Base-by-base conservation (phyloP, 2,329 filamentous ascomycete species). In the Curvularia sp. region DNA sequence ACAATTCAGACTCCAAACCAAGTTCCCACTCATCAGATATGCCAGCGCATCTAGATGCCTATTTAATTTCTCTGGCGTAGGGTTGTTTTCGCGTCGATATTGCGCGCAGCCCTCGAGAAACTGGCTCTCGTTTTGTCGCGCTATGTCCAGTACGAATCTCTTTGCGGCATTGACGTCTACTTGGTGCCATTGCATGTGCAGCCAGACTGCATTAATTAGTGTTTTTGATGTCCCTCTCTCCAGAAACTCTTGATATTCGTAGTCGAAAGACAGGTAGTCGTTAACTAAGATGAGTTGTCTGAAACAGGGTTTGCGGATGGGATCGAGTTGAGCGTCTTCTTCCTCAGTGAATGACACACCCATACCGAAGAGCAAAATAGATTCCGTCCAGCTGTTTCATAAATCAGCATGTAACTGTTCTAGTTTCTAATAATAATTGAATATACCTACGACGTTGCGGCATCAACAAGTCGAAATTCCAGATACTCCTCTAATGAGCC, bases 261-360 rank as follows among this genome's bases (percentile, higher is more conserved):
- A 46, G 5, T 55, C 53, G 15, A 49, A 55, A 5, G 53, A 55
- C 8, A 55, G 25, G 39, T 38, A 45, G n/a, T 55, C 53, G 8
- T 49, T 50, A 1, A 28, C 46, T 8, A 46, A n/a, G 1, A 28
- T 4, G 2, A 50, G 38, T 25, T 46, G 46, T 10, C 9, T 8
- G 21, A 19, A 49, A 3, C 53, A 45, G 5, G 46, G 30, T 38
- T 13, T 49, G 2, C 53, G 46, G 8, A 55, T 30, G 8, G 28
- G 28, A 1, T 55, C 53, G 28, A 55, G 47, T 12, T 23, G 8
- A 12, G 12, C 23, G n/a, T 55, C 39, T 13, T 55, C 53, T 45
- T 55, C 46, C 19, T 36, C 28, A 5, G n/a, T 55, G 3, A 50
- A 30, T 21, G 46, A 43, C 23, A 55, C 5, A 4, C 53, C 53